Percentiles rank a stretch among this genome's conserved stretches.
Conservation (phyloP, 176 grass and related monocot genomes). For the Oryza glumipatula region DNA sequence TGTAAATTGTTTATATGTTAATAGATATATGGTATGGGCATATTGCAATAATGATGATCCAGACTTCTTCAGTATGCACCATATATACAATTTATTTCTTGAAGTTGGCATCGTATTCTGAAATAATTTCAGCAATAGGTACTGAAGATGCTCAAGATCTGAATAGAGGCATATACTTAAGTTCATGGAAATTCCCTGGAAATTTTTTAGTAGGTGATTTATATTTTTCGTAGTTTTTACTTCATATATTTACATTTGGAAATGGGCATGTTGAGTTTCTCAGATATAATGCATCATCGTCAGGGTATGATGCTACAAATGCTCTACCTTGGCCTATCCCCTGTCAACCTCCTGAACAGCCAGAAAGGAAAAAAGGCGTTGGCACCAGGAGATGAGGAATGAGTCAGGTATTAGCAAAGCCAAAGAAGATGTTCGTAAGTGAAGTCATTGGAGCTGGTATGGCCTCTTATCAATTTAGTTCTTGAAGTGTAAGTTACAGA, state of each 20-base stretch:
- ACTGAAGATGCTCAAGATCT: conserved; percentile 32
- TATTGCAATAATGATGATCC: conserved; percentile 39
- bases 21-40: conserved; percentile 41
- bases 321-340: not conserved
- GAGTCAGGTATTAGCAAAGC: conserved; percentile 2
- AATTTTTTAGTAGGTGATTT: conserved; percentile 27
- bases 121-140: conserved; percentile 62
- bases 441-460: not conserved
- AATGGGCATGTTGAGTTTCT: conserved; percentile 15
- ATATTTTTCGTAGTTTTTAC: conserved; percentile 12
- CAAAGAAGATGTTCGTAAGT: not conserved
- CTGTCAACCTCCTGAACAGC: not conserved
- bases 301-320: conserved; percentile 18
- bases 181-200: not conserved
- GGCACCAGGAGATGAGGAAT: not conserved
- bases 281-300: conserved; percentile 27
- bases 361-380: conserved; percentile 19
- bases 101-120: conserved; percentile 36
- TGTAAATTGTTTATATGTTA: conserved; percentile 54
- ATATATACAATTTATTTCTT: conserved; percentile 34
- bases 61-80: conserved; percentile 9
- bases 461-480: not conserved
- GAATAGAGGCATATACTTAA: conserved; percentile 40
- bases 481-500: not conserved
- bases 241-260: conserved; percentile 16